These are phyloP conservation scores for Lecanicillium sp. DNA, from an alignment of 2,329 filamentous ascomycete species.

Conservation along the genomic window DNA sequence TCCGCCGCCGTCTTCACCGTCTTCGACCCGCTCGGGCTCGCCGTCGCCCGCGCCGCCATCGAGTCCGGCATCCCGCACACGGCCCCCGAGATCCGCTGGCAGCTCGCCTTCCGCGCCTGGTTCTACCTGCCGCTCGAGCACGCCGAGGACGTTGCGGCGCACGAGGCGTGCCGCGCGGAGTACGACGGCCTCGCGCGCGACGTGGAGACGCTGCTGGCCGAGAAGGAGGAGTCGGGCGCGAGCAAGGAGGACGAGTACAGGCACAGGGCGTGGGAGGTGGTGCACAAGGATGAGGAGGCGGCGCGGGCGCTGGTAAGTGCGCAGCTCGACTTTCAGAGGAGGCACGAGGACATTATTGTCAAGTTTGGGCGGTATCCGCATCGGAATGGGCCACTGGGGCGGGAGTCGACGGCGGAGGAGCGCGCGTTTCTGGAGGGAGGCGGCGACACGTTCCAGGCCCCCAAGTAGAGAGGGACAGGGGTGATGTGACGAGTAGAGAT, in stretches of 20 bases:
- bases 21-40: constrained; percentile 50
- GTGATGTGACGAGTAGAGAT: no score
- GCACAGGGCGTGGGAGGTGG: constrained; percentile 22
- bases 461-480: no score
- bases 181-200: constrained; percentile 28
- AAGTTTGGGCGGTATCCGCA: constrained; percentile 55
- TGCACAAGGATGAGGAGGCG: constrained; percentile 22
- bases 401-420: constrained; percentile 45
- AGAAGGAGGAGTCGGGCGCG: constrained; percentile 17
- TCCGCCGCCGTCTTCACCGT: constrained; percentile 40
- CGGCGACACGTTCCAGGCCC: constrained; percentile 32
- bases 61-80: constrained; percentile 25
- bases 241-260: constrained; percentile 20
- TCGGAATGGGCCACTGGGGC: constrained; percentile 45
- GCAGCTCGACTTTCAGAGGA: constrained; percentile 32
- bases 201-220: constrained; percentile 25
- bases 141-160: constrained; percentile 43
- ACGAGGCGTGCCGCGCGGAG: constrained; percentile 32
- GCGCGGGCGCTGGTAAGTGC: constrained; percentile 20
- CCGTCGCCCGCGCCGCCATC: constrained; percentile 34
- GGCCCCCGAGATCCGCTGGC: constrained; percentile 26
- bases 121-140: constrained; percentile 57
- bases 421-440: constrained; percentile 40
- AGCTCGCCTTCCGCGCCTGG: constrained; percentile 42
- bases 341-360: constrained; percentile 44